Evolutionary conservation across 306 rosid genomes (phyloP).

Genomic region (Mimosa pudica): DNA sequence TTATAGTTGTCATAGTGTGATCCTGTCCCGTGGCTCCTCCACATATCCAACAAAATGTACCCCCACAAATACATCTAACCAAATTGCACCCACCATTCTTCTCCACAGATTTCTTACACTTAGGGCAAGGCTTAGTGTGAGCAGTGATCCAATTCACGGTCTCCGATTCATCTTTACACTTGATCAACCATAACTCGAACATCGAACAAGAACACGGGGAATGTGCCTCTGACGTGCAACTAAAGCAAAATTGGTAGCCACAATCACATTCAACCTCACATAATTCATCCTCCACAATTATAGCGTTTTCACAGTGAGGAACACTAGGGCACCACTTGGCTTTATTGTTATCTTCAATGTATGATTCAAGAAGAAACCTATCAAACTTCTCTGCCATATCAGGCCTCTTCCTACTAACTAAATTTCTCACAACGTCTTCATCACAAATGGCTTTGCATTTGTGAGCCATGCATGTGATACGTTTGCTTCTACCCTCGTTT

Average conservation of each 20-base stretch:
- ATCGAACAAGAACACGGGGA: conserved; percentile 94
- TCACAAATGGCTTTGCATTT: conserved; percentile 73
- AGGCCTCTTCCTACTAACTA: conserved; percentile 52
- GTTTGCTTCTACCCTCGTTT: conserved; percentile 72
- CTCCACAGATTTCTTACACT: conserved; percentile 95
- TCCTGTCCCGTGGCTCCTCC: conserved; percentile 94
- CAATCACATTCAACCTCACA: conserved; percentile 97
- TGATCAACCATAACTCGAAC: conserved; percentile 97
- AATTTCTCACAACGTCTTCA: conserved; percentile 54
- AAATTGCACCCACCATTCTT: conserved; percentile 99
- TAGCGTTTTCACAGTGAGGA: conserved; percentile 92
- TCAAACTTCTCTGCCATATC: conserved; percentile 63
- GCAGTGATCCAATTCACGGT: conserved; percentile 98
- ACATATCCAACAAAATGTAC: conserved; percentile 96
- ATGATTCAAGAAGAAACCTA: conserved; percentile 73
- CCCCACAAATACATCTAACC: conserved; percentile 76
- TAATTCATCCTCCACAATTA: conserved; percentile 76
- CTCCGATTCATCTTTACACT: conserved; percentile 97
- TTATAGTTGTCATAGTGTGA: conserved; percentile 84
- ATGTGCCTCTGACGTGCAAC: conserved; percentile 81
- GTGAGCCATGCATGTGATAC: conserved; percentile 67
- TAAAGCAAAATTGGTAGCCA: conserved; percentile 87
- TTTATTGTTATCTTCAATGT: conserved; percentile 70
- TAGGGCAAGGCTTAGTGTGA: conserved; percentile 92
- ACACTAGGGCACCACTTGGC: conserved; percentile 76